Evolutionary conservation across 108 stramenopile species (phyloP).

Genomic region (Seminavis robusta): DNA sequence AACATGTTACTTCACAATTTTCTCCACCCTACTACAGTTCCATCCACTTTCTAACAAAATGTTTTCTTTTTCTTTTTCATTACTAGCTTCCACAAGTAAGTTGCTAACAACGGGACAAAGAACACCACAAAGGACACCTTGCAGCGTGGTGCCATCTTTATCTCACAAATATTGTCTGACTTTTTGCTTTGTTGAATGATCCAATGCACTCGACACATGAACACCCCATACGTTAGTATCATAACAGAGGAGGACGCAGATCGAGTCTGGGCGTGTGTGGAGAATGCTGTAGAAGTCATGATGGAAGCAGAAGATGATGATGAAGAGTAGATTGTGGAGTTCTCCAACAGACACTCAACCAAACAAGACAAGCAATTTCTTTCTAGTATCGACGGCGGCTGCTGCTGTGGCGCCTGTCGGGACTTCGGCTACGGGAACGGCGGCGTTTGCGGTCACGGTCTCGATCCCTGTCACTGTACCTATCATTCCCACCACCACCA

Average conservation of each 20-base stretch:
- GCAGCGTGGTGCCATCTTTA: background rate
- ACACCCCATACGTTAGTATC: constrained; percentile 23
- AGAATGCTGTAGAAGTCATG: constrained; percentile 56
- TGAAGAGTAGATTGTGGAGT: background rate
- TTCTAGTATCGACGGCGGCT: constrained; percentile 8
- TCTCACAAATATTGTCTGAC: background rate
- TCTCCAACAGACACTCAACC: background rate
- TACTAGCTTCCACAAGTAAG: constrained; percentile 11
- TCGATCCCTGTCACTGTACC: background rate
- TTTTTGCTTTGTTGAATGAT: too few relatives aligned
- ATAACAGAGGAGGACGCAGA: constrained; percentile 58
- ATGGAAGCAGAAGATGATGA: constrained; percentile 34
- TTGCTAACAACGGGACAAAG: too few relatives aligned
- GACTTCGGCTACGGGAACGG: constrained; percentile 11
- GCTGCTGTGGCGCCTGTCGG: background rate
- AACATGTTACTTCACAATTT: too few relatives aligned
- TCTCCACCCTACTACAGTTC: too few relatives aligned
- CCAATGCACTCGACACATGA: too few relatives aligned
- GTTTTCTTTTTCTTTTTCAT: background rate
- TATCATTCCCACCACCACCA: constrained; percentile 1
- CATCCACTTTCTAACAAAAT: background rate
- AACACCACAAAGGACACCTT: background rate
- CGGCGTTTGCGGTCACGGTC: constrained; percentile 14
- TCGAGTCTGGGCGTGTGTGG: constrained; percentile 65
- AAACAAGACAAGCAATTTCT: background rate